Conservation (phyloP, 1,139 yeast species). For the Pichia sp. region DNA sequence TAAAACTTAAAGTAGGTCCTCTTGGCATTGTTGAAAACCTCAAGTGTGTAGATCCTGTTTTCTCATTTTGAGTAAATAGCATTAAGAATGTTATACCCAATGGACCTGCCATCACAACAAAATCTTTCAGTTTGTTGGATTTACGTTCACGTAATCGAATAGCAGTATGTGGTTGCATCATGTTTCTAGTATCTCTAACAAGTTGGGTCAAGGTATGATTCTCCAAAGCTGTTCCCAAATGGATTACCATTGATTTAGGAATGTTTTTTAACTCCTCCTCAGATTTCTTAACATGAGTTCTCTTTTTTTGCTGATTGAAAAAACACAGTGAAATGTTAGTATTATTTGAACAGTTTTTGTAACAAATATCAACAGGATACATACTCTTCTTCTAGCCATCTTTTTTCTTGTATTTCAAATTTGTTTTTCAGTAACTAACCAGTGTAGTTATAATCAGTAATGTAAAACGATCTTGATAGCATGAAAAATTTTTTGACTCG, state of each 20-base stretch:
- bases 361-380: not conserved
- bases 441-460: not conserved
- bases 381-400: constrained; percentile 47
- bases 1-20: constrained; percentile 90
- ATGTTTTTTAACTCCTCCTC: constrained; percentile 66
- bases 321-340: constrained; percentile 4
- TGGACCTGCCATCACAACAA: constrained; percentile 95
- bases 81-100: constrained; percentile 85
- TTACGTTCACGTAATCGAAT: constrained; percentile 79
- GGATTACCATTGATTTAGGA: constrained; percentile 90
- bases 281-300: constrained; percentile 69
- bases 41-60: constrained; percentile 71
- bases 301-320: constrained; percentile 47
- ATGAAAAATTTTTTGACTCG: too few species aligned
- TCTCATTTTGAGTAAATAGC: constrained; percentile 75
- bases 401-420: not conserved
- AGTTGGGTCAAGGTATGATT: constrained; percentile 79
- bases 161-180: constrained; percentile 97
- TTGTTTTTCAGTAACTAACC: not conserved
- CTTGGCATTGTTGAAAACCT: constrained; percentile 84
- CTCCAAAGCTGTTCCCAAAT: constrained; percentile 71
- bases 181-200: constrained; percentile 77
- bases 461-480: not conserved
- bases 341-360: not conserved
- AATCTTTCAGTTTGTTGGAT: constrained; percentile 80